Conservation (phyloP, 208 protist genomes). For the Leishmania turanica region DNA sequence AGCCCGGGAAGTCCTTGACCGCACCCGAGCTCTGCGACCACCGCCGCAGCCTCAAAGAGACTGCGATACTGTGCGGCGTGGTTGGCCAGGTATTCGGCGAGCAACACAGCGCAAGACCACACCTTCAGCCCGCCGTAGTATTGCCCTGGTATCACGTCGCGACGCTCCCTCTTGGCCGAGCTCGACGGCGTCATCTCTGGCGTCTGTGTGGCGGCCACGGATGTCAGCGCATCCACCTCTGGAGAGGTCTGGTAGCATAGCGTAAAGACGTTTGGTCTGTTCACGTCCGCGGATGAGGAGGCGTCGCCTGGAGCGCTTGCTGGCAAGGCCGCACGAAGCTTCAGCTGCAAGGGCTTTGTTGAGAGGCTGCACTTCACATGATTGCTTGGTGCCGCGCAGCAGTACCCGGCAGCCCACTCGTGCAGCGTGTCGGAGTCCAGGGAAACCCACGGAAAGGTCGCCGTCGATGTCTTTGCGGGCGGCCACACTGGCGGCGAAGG, state of each 20-base stretch:
- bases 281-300: not conserved
- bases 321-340: not conserved
- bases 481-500: constrained; percentile 12
- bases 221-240: constrained; percentile 41
- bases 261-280: not conserved
- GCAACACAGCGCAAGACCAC: constrained; percentile 85
- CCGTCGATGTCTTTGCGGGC: constrained; percentile 13
- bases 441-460: constrained; percentile 30
- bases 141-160: constrained; percentile 83
- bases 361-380: not conserved
- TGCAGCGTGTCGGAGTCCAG: constrained; percentile 9
- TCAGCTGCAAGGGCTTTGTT: constrained; percentile 22
- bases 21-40: constrained; percentile 82
- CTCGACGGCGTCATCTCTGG: not conserved
- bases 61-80: constrained; percentile 37
- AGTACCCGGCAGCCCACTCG: constrained; percentile 20
- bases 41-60: constrained; percentile 5
- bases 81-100: constrained; percentile 53
- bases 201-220: constrained; percentile 6
- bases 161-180: constrained; percentile 25
- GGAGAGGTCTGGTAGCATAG: constrained; percentile 56
- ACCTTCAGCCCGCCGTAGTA: constrained; percentile 92
- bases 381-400: not conserved
- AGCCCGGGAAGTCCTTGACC: constrained; percentile 79
- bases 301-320: not conserved